Percentiles rank a stretch among this genome's conserved stretches.
These are phyloP conservation scores for Phytophthora lateralis DNA, from an alignment of 352 stramenopile species.

Conservation along the genomic window DNA sequence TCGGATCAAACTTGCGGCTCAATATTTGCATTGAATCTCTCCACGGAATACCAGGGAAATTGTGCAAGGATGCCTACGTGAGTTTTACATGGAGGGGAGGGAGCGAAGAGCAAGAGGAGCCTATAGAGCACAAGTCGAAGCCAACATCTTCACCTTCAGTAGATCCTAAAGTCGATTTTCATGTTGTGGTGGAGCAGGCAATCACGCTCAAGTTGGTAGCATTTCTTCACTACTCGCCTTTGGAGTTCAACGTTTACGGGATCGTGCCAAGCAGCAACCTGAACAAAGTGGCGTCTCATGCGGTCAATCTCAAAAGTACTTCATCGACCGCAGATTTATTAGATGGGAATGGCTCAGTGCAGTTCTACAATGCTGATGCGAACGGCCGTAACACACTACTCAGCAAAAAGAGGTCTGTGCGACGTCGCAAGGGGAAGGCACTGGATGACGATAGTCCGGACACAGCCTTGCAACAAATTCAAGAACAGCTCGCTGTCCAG, in stretches of 20 bases:
- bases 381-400: conserved; percentile 41
- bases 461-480: conserved; percentile 42
- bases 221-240: conserved; percentile 46
- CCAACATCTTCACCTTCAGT: conserved; percentile 54
- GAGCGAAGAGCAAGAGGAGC: conserved; percentile 3
- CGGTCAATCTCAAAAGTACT: conserved; percentile 37
- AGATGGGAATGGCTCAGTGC: conserved; percentile 35
- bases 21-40: conserved; percentile 59
- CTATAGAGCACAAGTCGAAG: conserved; percentile 51
- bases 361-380: conserved; percentile 63
- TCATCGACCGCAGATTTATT: conserved; percentile 26
- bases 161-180: conserved; percentile 66
- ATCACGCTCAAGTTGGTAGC: conserved; percentile 60
- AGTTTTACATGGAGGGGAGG: conserved; percentile 51
- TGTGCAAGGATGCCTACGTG: conserved; percentile 75
- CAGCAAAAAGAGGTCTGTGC: conserved; percentile 55
- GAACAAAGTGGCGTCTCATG: conserved; percentile 69
- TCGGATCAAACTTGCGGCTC: conserved; percentile 62
- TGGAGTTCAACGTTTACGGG: conserved; percentile 66
- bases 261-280: conserved; percentile 81
- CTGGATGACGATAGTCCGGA: conserved; percentile 36
- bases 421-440: conserved; percentile 40
- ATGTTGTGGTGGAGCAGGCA: conserved; percentile 51
- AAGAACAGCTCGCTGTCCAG: conserved; percentile 60
- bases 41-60: conserved; percentile 65